Evolutionary conservation across 2,329 filamentous ascomycete genomes (phyloP), one percentile per base, ranked within the genome.

Genomic region (Neophaeococcomyces mojaviensis): DNA sequence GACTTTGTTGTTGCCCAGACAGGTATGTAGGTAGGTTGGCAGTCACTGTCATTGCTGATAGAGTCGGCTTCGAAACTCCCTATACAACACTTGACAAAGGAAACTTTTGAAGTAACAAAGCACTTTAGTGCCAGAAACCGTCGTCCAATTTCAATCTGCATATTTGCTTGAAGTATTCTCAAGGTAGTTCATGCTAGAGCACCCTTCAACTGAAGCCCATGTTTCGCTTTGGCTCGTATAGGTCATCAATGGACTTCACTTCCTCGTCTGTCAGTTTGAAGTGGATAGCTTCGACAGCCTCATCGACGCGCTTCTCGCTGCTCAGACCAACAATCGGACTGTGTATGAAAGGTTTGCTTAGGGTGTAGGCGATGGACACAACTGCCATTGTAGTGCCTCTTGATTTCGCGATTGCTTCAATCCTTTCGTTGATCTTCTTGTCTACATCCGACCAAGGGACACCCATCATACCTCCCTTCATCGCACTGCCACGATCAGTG

Each of bases 251-350:
- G 43, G 74, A 70, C 37, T 71, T 62, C 10, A 84, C 65, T 62
- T 84, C 81, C 44, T 72, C 68, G 0, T 71, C 66, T 9, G 77
- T 79, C 52, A 85, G 65, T 32, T 48, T 48, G 57, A 84, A 81
- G 56, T 64, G 35, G 30, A 57, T 51, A 66, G 69, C 52, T 76
- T 63, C 58, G 48, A 78, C 53, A 56, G 77, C 81, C n/a, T 68
- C 68, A 58, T 74, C 68, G 49, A 84, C 63, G 39, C 81, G 68
- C 52, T 78, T 68, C 58, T 76, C 69, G 53, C 71, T 83, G 37
- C 57, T 61, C 55, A 62, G 50, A 8, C 59, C 59, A 40, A 62
- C 40, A 48, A 62, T 61, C 2, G 59, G 59, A 19, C 59, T 48
- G 8, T 58, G 56, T 22, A 62, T 57, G 38, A 61, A 61, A 2